Base-by-base conservation (phyloP, 257 asterid species). In the Przewalskia tangutica region DNA sequence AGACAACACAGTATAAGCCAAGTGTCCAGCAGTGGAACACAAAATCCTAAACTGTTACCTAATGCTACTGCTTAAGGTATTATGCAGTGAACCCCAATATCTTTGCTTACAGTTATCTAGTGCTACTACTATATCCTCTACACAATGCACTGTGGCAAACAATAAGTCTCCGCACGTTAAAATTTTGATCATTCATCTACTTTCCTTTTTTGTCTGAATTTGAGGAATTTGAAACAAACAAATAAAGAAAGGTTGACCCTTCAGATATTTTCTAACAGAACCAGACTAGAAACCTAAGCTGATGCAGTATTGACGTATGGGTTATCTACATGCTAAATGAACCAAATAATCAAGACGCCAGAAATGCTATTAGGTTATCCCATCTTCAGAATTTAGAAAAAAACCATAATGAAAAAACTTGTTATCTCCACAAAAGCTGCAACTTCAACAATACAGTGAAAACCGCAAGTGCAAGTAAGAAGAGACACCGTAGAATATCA, bases 371-470 rank as follows among this genome's bases (percentile, higher is more conserved):
- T 70, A 79, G 53, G 75, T 23, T 11, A 14, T 80, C 66, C 79
- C 89, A 77, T 79, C 86, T 12, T 51, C 83, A 60, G 89, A 81
- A 44, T 82, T 83, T 83, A 89, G 91, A 76, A 95, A 87, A 76
- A 67, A 67, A 77, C 97, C 97, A 68, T 91, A 92, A 84, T 91
- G 95, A 0, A 86, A 88, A 85, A 63, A 93, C 97, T 95, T 93
- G 34, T 42, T 66, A 18, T 64, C 58, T 17, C 36, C 3, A 8
- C 10, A 76, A 77, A 65, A 81, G 13, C 8, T 6, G n/a, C 20
- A 32, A 14, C 63, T 62, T 7, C 18, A 80, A 65, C 2, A 68
- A 84, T 8, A 18, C 34, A 40, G 7, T 70, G 42, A 38, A 38
- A 3, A 38, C 42, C 42, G 32, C n/a, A 3, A 59, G 14, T 2